A percentile compares a stretch with the other conserved stretches of the same genome.
Evolutionary conservation across 345 rosid genomes (phyloP).

Genomic region (Clausena lansium): DNA sequence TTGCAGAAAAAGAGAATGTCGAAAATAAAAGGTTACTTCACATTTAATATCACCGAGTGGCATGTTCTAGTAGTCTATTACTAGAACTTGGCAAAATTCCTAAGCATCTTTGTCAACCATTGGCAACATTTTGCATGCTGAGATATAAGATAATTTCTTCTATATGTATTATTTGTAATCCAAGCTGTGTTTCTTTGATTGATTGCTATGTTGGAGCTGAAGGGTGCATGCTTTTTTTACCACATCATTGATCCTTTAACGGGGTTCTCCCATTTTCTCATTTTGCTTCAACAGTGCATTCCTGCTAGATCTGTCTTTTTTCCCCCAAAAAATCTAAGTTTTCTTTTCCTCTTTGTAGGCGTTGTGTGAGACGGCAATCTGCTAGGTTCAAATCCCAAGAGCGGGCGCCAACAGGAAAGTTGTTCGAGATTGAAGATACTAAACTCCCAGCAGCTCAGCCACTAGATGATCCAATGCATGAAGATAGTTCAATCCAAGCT

Average conservation of each 20-base stretch:
- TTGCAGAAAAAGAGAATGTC: conserved; percentile 42
- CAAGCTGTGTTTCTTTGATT: background rate
- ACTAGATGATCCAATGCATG: conserved; percentile 24
- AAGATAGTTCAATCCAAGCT: conserved; percentile 17
- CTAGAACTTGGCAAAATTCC: background rate
- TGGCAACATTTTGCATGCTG: background rate
- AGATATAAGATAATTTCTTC: background rate
- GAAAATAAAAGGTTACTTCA: conserved; percentile 57
- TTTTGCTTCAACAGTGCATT: background rate
- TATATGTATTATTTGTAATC: background rate
- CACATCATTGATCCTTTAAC: background rate
- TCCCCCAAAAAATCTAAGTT: background rate
- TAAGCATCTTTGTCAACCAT: background rate
- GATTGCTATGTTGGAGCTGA: background rate
- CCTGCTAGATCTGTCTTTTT: background rate
- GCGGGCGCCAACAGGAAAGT: conserved; percentile 41
- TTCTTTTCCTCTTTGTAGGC: conserved; percentile 32
- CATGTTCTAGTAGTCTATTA: background rate
- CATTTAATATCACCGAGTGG: background rate
- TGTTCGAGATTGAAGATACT: conserved; percentile 60
- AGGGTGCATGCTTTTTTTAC: background rate
- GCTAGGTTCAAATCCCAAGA: conserved; percentile 50
- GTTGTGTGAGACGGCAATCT: conserved; percentile 58
- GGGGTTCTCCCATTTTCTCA: background rate
- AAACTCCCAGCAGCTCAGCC: conserved; percentile 19